Evolutionary conservation across 805 yeast genomes (phyloP).

Genomic region (Candida morakotiae): DNA sequence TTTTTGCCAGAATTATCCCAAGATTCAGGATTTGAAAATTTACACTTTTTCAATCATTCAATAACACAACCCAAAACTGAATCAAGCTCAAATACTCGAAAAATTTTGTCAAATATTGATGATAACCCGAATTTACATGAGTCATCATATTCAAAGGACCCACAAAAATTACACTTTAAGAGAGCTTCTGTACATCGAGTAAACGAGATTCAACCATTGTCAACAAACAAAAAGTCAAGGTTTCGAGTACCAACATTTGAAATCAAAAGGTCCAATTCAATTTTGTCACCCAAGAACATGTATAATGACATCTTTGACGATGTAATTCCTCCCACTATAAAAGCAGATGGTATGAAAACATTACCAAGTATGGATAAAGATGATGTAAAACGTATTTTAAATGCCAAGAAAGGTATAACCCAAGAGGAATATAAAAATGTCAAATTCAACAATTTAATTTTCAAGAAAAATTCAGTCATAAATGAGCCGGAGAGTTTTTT

Average conservation of each 20-base stretch:
- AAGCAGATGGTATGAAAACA: slow-evolving; percentile 43
- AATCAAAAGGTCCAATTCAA: slow-evolving; percentile 33
- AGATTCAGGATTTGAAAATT: slow-evolving; percentile 44
- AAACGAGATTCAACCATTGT: slow-evolving; percentile 1
- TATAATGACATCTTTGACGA: slow-evolving; percentile 39
- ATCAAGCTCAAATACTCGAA: slow-evolving; percentile 27
- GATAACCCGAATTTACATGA: slow-evolving; percentile 14
- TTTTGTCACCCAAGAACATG: slow-evolving; percentile 31
- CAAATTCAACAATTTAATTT: slow-evolving; percentile 20
- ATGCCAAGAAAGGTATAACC: slow-evolving; percentile 32
- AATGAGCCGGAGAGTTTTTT: slow-evolving; percentile 19
- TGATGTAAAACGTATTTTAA: slow-evolving; percentile 39
- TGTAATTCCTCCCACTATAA: slow-evolving; percentile 32
- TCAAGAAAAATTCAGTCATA: slow-evolving; percentile 23
- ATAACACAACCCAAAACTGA: slow-evolving; percentile 11
- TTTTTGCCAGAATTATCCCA: slow-evolving; percentile 45
- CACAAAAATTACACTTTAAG: slow-evolving; percentile 4
- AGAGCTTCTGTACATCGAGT: slow-evolving; percentile 3
- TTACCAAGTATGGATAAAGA: slow-evolving; percentile 47
- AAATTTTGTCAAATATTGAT: slow-evolving; percentile 23
- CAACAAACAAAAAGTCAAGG: slow-evolving; percentile 15
- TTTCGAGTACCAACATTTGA: slow-evolving; percentile 42
- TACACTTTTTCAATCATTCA: slow-evolving; percentile 26
- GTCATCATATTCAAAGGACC: slow-evolving; percentile 11
- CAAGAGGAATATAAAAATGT: slow-evolving; percentile 37